phyloP scores from a whole-genome alignment of 768 basidiomycete species.

The Auricularia heimuer region DNA sequence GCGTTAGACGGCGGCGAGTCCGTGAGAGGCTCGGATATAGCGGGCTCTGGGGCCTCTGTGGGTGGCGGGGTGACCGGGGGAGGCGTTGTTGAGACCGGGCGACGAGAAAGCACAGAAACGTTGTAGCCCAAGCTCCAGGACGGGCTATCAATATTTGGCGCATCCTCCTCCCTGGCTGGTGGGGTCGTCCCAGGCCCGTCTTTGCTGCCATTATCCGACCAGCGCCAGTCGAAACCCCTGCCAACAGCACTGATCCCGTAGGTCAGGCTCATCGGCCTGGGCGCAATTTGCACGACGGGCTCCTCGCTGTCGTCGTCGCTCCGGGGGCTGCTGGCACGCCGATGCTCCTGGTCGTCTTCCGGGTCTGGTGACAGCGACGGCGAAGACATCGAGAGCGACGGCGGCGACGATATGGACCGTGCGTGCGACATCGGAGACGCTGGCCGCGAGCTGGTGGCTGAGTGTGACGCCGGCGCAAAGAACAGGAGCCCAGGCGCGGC shows the following conservation, averaged over 20 bases:
- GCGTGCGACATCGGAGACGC: conserved; percentile 6
- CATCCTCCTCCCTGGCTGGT: background rate
- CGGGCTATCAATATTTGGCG: background rate
- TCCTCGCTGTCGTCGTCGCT: background rate
- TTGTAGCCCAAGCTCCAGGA: background rate
- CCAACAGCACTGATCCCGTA: background rate
- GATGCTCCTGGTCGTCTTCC: background rate
- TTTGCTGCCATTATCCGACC: background rate
- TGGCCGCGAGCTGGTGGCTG: background rate
- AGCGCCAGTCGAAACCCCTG: background rate
- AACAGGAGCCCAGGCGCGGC: background rate
- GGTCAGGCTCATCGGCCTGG: background rate
- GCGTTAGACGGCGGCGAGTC: background rate
- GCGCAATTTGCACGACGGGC: background rate
- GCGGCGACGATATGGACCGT: conserved; percentile 6
- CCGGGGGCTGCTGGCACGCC: background rate
- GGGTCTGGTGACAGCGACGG: background rate
- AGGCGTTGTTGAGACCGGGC: background rate
- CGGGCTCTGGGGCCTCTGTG: background rate
- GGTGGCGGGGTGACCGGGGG: background rate
- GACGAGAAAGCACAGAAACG: background rate
- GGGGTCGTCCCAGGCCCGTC: background rate
- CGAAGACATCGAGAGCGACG: background rate
- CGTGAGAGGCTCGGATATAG: background rate
- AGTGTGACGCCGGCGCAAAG: background rate